Base-by-base conservation (phyloP, 768 basidiomycete genomes). In the Boletus insuetus region DNA sequence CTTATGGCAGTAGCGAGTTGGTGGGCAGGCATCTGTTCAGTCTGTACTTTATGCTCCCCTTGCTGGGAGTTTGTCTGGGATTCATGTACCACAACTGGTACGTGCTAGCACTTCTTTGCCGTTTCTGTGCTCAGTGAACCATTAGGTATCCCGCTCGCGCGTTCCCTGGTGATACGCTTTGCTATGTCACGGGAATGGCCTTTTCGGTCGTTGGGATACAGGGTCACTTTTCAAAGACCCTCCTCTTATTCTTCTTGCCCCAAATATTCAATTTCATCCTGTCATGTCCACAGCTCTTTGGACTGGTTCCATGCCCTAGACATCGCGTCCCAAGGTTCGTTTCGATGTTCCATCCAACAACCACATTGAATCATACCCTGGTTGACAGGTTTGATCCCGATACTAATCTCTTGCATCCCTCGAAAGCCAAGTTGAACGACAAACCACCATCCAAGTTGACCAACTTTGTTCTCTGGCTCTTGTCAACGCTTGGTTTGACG, bases 121-220 rank as follows among this genome's bases (percentile, higher is more conserved):
- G 3, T 26, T 8, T 20, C 17, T 11, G 35, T 10, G 16, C 43
- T 39, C 45, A 34, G 41, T 46, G 24, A 45, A 48, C 47, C 32
- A 7, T 19, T 10, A 98, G 96, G 94, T 98, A 96, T 69, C 97
- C 97, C 7, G 94, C 97, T 11, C 82, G 89, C 20, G 93, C 83
- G 0, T 99, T 98, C 68, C 91, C 94, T 0, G 97, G 97, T 3
- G 97, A 99, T 69, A 99, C 97, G 4, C 80, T 99, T 31, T 99
- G 97, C 72, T 99, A 99, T 74, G 86, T 98, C 39, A 85, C 94
- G 0, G 97, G 97, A 56, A 99, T 99, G 97, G 93, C 97, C 5
- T 98, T 99, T 69, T 89, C 97, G 1, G 95, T 97, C 10, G 94
- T 96, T 32, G 95, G 94, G 22, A 98, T 99, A 58, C 92, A 97